Conservation (phyloP, 2,329 filamentous ascomycete genomes). For the Aspergillus caelatus region DNA sequence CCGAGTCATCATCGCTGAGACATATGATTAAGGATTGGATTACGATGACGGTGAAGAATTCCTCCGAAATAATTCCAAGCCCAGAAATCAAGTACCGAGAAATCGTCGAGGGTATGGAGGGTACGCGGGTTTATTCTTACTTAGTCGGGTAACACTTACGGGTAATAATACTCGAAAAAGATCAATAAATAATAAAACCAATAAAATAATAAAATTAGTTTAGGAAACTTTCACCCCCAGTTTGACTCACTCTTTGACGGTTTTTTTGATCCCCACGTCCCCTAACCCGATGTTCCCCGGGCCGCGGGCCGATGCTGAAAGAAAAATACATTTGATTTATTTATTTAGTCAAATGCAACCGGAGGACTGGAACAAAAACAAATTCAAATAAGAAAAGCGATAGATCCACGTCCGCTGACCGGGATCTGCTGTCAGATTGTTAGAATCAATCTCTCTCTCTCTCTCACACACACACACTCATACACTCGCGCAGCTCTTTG, state of each 20-base stretch:
- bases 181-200: neutral
- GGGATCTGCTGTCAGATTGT: slow-evolving; percentile 16
- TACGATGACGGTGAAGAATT: slow-evolving; percentile 2
- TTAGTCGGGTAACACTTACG: neutral
- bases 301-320: slow-evolving; percentile 19
- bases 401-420: slow-evolving; percentile 20
- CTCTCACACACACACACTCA: neutral
- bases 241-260: slow-evolving; percentile 19
- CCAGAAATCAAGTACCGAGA: neutral
- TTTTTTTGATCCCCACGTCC: slow-evolving; percentile 20
- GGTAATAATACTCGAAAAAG: slow-evolving; percentile 2
- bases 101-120: neutral
- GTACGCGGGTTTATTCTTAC: slow-evolving; percentile 3
- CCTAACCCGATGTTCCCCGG: slow-evolving; percentile 28
- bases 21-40: neutral
- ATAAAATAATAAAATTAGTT: slow-evolving; percentile 1
- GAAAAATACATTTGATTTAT: slow-evolving; percentile 7
- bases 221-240: neutral
- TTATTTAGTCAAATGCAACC: neutral
- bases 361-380: neutral
- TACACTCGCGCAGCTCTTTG: neutral
- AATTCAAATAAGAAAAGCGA: slow-evolving; percentile 15
- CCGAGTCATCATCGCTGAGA: slow-evolving; percentile 9
- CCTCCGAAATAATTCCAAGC: slow-evolving; percentile 3
- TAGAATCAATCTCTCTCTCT: neutral